Evolutionary conservation across 148 eudicot species (phyloP), one percentile per base, ranked within the genome.

Genomic region (Bassia scoparia): DNA sequence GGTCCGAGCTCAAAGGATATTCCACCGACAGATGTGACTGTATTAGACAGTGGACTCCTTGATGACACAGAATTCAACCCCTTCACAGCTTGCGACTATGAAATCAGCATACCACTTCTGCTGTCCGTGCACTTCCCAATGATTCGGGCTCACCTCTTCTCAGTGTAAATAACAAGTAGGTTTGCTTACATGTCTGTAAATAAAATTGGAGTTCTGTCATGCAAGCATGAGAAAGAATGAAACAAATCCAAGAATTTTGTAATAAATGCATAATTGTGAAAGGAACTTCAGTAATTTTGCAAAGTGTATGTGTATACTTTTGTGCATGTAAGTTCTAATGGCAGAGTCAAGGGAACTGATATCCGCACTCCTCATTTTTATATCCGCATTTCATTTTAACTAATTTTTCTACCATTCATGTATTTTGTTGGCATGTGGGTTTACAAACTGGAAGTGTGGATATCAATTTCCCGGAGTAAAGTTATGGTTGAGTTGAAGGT

Each of bases 91-190:
- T 23, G 29, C 48, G 49, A 64, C 33, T 34, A 44, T 54, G 74
- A 69, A 20, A 5, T 74, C 38, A 56, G 72, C n/a, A 8, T 46
- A 30, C 76, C 82, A 29, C 74, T 80, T 75, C 58, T 73, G 24
- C 50, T 79, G n/a, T 50, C 66, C 37, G 27, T 75, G 72, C 61
- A 71, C 74, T 58, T 70, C 30, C 82, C 82, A 29, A 60, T 66
- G 12, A 29, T 54, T n/a, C 72, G 68, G 3, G 23, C 37, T 16
- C 55, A 29, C 50, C 76, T 26, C 17, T 65, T 71, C 69, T 61
- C 67, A 16, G 31, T 67, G 73, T 55, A 58, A 67, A 69, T 41
- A 67, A 69, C 33, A 2, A 63, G 56, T 63, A 34, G 49, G 48
- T 43, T 31, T 56, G 30, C 60, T 41, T 48, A 44, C 24, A 46